phyloP scores from a whole-genome alignment of 1,284 basidiomycete genomes.

The Farysia itapuensis region DNA sequence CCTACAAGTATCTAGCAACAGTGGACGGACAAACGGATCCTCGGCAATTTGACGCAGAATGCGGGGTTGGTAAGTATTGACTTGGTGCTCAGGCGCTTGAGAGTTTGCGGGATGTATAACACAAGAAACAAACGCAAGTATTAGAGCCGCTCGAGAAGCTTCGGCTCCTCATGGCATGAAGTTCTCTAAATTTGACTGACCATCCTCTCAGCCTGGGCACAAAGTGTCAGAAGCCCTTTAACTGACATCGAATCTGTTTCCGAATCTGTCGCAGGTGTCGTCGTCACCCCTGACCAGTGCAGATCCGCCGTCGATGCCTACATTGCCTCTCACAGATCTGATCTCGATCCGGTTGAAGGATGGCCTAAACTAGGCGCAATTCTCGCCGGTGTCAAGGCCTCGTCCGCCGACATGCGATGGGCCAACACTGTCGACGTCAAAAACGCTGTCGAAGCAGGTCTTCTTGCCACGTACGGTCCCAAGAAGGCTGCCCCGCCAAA shows the following conservation, averaged over 20 bases:
- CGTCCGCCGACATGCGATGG: slow-evolving; percentile 69
- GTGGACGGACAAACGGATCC: slow-evolving; percentile 68
- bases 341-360: slow-evolving; percentile 61
- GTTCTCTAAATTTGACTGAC: slow-evolving; percentile 5
- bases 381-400: slow-evolving; percentile 49
- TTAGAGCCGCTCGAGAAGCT: slow-evolving; percentile 44
- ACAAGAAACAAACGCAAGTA: slow-evolving; percentile 51
- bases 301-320: slow-evolving; percentile 69
- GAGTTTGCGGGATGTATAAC: slow-evolving; percentile 30
- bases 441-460: slow-evolving; percentile 77
- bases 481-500: slow-evolving; percentile 62
- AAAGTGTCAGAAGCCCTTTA: neutral
- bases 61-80: slow-evolving; percentile 78
- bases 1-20: slow-evolving; percentile 74
- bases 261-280: slow-evolving; percentile 69
- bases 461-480: slow-evolving; percentile 75
- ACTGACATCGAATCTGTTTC: slow-evolving; percentile 17
- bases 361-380: slow-evolving; percentile 52
- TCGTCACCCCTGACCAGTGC: slow-evolving; percentile 73
- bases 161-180: slow-evolving; percentile 37
- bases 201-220: too few species aligned
- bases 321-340: slow-evolving; percentile 61
- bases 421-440: slow-evolving; percentile 87
- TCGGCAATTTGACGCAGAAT: slow-evolving; percentile 75
- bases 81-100: neutral